Conservation (phyloP, 2,329 filamentous ascomycete genomes). For the Stachybotrys echinatus region DNA sequence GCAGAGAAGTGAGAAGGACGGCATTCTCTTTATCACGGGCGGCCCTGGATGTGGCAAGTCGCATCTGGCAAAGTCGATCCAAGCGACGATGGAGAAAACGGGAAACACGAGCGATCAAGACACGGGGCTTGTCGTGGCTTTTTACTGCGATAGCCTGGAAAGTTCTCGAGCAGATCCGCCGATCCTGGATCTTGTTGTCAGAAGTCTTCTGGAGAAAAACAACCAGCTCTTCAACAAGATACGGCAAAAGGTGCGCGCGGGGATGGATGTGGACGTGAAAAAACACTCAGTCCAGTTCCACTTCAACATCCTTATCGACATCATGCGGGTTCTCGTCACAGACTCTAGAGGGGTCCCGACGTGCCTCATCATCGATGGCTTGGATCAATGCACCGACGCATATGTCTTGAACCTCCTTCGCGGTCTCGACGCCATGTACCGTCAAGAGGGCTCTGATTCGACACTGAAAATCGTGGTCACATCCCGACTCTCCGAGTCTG, state of each 20-base stretch:
- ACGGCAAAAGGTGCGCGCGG: conserved; percentile 6
- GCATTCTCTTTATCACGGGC: conserved; percentile 12
- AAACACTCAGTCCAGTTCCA: conserved; percentile 4
- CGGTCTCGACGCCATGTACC: conserved; percentile 10
- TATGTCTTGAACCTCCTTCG: conserved; percentile 9
- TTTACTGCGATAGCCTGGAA: conserved; percentile 14
- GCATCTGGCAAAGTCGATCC: conserved; percentile 13
- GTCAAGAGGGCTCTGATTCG: conserved; percentile 4
- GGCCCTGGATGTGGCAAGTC: conserved; percentile 14
- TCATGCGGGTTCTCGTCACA: conserved; percentile 6
- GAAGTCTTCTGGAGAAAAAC: conserved; percentile 8
- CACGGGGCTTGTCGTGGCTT: conserved; percentile 8
- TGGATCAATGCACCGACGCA: conserved; percentile 10
- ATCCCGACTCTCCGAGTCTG: conserved; percentile 10
- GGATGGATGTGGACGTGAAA: conserved; percentile 6
- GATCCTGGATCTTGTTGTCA: conserved; percentile 11
- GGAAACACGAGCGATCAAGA: conserved; percentile 3
- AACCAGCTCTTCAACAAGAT: conserved; percentile 5
- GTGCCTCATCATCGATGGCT: conserved; percentile 12
- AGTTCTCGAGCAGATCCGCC: conserved; percentile 11
- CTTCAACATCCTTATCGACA: conserved; percentile 13
- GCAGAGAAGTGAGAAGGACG: conserved; percentile 8
- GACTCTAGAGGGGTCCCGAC: conserved; percentile 4
- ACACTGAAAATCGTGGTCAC: conserved; percentile 7
- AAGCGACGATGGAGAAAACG: conserved; percentile 8